phyloP scores from a whole-genome alignment of 805 yeast species.

The Saccharomycopsis selenospora region DNA sequence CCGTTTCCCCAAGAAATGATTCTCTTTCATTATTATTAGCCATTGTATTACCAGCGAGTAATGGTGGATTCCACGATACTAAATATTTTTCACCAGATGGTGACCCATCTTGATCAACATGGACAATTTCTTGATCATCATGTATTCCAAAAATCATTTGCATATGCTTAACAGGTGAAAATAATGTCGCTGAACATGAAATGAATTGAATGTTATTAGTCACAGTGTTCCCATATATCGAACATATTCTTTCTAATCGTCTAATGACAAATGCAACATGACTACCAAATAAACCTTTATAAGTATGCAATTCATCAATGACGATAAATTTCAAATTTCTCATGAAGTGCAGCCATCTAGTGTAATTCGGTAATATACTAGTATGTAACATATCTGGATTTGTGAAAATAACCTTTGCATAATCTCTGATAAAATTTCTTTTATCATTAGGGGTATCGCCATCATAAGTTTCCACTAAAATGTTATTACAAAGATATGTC shows the following conservation, averaged over 20 bases:
- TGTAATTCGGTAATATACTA: conserved; percentile 72
- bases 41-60: no score
- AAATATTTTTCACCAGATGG: conserved; percentile 73
- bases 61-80: conserved; percentile 82
- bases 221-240: conserved; percentile 46
- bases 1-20: conserved; percentile 68
- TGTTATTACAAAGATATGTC: conserved; percentile 38
- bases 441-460: conserved; percentile 75
- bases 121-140: conserved; percentile 33
- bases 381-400: conserved; percentile 94
- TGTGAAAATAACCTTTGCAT: conserved; percentile 78
- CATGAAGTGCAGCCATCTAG: conserved; percentile 66
- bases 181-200: conserved; percentile 91
- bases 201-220: conserved; percentile 55
- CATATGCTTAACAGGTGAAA: conserved; percentile 69
- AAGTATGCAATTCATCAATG: conserved; percentile 80
- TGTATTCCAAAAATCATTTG: conserved; percentile 60
- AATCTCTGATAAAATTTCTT: conserved; percentile 47
- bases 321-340: conserved; percentile 62
- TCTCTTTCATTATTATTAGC: conserved; percentile 52
- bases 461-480: conserved; percentile 75
- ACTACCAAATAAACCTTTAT: conserved; percentile 86
- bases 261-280: conserved; percentile 85
- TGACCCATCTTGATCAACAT: conserved; percentile 77
- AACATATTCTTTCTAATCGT: conserved; percentile 61